Conservation (phyloP, 2,329 filamentous ascomycete genomes). For the Stagonosporopsis tanaceti region DNA sequence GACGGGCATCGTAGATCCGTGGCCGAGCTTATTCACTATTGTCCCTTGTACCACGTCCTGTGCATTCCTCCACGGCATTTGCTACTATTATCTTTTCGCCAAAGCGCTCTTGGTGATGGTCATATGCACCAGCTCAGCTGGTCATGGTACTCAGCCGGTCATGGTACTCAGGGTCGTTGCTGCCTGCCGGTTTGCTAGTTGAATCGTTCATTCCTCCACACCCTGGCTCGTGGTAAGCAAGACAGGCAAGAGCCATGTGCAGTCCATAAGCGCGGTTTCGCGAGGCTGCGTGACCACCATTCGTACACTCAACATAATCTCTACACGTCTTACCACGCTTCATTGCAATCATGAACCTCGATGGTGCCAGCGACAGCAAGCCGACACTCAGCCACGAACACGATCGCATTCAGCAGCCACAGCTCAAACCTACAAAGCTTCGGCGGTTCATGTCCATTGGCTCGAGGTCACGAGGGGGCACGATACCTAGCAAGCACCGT, state of each 20-base stretch:
- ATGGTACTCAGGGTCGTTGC: neutral
- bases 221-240: neutral
- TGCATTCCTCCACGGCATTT: slow-evolving; percentile 7
- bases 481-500: neutral
- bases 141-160: neutral
- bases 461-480: neutral
- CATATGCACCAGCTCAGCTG: neutral
- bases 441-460: slow-evolving; percentile 18
- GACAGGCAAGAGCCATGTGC: slow-evolving; percentile 8
- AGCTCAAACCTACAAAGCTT: slow-evolving; percentile 2
- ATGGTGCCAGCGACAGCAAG: slow-evolving; percentile 1
- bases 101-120: neutral
- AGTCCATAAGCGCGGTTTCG: neutral
- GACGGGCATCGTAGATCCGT: neutral
- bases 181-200: neutral
- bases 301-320: neutral
- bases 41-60: slow-evolving; percentile 5
- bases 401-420: neutral
- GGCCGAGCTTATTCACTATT: neutral
- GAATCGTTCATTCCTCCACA: slow-evolving; percentile 8
- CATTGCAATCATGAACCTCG: neutral
- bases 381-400: neutral
- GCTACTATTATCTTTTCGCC: slow-evolving; percentile 3
- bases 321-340: neutral
- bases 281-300: neutral